These are phyloP conservation scores for Cucurbitaria berberidis DNA, from an alignment of 2,329 filamentous ascomycete species.

Conservation along the genomic window DNA sequence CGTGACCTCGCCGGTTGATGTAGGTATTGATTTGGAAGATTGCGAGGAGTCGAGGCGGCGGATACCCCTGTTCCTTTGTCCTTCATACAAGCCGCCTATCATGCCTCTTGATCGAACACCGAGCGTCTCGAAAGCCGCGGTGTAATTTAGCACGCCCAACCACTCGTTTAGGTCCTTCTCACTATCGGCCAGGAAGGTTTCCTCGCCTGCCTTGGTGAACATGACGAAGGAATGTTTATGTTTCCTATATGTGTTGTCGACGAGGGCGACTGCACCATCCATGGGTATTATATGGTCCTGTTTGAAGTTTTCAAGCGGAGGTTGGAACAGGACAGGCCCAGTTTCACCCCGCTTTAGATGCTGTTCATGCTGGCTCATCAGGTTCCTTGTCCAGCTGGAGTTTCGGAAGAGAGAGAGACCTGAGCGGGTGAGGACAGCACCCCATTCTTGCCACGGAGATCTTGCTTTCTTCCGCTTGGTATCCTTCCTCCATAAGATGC, in stretches of 20 bases:
- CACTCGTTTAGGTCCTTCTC: slow-evolving; percentile 96
- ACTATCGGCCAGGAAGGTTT: slow-evolving; percentile 87
- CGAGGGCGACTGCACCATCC: slow-evolving; percentile 85
- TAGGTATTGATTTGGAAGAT: slow-evolving; percentile 67
- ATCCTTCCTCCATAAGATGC: slow-evolving; percentile 92
- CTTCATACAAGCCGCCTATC: slow-evolving; percentile 83
- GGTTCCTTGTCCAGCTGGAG: slow-evolving; percentile 85
- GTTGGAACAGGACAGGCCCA: slow-evolving; percentile 85
- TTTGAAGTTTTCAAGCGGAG: slow-evolving; percentile 89
- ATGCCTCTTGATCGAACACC: slow-evolving; percentile 90
- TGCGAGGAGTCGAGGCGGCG: slow-evolving; percentile 68
- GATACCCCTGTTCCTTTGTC: slow-evolving; percentile 75
- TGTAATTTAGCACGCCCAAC: slow-evolving; percentile 95
- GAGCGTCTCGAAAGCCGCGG: slow-evolving; percentile 89
- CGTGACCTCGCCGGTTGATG: slow-evolving; percentile 74
- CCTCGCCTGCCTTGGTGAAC: slow-evolving; percentile 81
- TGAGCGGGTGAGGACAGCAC: slow-evolving; percentile 92
- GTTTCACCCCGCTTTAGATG: slow-evolving; percentile 80
- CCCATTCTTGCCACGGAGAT: slow-evolving; percentile 99
- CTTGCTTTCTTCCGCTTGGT: slow-evolving; percentile 90
- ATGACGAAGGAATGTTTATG: slow-evolving; percentile 96
- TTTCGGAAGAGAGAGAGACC: slow-evolving; percentile 98
- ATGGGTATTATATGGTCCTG: slow-evolving; percentile 93
- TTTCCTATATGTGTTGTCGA: slow-evolving; percentile 86
- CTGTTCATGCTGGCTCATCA: slow-evolving; percentile 86